Evolutionary conservation across 73 alveolate species (phyloP).

Genomic region (Symbiodinium pilosum): DNA sequence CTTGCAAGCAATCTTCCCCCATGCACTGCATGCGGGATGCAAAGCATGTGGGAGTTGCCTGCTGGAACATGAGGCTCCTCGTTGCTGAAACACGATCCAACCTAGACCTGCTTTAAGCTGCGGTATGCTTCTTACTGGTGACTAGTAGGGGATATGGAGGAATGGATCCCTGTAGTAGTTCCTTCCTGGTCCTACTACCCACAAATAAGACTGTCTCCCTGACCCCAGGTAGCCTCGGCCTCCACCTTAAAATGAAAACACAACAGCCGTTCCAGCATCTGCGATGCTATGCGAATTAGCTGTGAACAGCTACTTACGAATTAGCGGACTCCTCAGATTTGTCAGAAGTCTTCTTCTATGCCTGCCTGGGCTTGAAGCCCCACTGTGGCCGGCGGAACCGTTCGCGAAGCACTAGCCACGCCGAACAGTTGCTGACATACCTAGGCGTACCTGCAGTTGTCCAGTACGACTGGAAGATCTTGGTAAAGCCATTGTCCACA

Average conservation of each 20-base stretch:
- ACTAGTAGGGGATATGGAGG: too few species aligned
- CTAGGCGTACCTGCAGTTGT: slow-evolving; percentile 95
- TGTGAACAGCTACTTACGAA: too few species aligned
- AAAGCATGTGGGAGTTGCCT: too few species aligned
- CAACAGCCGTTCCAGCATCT: too few species aligned
- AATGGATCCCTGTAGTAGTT: too few species aligned
- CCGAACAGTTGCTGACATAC: slow-evolving; percentile 95
- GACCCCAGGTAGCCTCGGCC: too few species aligned
- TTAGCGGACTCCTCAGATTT: too few species aligned
- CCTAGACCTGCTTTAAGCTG: background rate
- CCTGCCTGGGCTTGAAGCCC: slow-evolving; percentile 36
- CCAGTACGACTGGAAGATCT: slow-evolving; percentile 48
- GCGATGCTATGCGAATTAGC: background rate
- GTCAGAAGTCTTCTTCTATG: background rate
- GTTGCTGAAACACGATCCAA: background rate
- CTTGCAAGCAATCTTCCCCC: background rate
- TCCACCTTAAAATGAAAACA: background rate
- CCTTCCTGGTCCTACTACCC: too few species aligned
- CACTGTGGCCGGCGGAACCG: slow-evolving; percentile 73
- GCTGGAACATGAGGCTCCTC: background rate
- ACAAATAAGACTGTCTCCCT: background rate
- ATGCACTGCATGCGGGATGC: background rate
- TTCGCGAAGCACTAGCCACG: slow-evolving; percentile 89
- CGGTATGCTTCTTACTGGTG: background rate
- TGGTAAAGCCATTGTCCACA: slow-evolving; percentile 94